Evolutionary conservation across 1,284 basidiomycete genomes (phyloP).

Genomic region (Mycena citricolor): DNA sequence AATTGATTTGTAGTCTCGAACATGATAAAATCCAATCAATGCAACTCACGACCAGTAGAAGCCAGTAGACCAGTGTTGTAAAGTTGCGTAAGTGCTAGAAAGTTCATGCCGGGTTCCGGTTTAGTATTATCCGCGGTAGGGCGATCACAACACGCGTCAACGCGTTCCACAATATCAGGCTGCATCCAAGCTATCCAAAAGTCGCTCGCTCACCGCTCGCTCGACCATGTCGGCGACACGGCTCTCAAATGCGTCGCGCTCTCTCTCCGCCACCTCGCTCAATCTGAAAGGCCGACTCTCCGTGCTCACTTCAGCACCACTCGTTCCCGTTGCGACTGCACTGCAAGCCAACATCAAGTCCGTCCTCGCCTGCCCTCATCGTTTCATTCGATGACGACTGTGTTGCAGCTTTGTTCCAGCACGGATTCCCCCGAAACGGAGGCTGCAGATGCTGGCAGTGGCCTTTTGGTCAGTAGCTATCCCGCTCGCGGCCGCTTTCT

Average conservation of each 20-base stretch:
- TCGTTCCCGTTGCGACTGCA: constrained; percentile 52
- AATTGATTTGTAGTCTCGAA: constrained; percentile 7
- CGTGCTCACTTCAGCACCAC: constrained; percentile 52
- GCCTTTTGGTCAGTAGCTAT: constrained; percentile 85
- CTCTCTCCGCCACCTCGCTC: constrained; percentile 49
- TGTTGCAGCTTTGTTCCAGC: constrained; percentile 65
- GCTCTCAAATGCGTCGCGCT: constrained; percentile 27
- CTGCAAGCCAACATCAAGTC: constrained; percentile 71
- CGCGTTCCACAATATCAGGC: too few relatives aligned
- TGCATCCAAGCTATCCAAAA: too few relatives aligned
- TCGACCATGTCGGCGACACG: constrained; percentile 27
- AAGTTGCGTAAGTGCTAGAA: too few relatives aligned
- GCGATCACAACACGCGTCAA: too few relatives aligned
- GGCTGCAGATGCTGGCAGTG: constrained; percentile 85
- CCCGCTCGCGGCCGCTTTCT: constrained; percentile 66
- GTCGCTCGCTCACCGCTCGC: too few relatives aligned
- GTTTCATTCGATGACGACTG: constrained; percentile 7
- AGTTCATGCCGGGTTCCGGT: too few relatives aligned
- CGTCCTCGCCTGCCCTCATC: constrained; percentile 28
- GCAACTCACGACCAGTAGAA: too few relatives aligned
- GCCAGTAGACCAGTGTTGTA: too few relatives aligned
- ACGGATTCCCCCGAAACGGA: constrained; percentile 73
- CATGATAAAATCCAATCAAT: too few relatives aligned
- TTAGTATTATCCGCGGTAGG: too few relatives aligned
- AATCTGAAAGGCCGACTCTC: constrained; percentile 60